Evolutionary conservation across 2,329 filamentous ascomycete species (phyloP).

Genomic region (Trichoderma asperellum): DNA sequence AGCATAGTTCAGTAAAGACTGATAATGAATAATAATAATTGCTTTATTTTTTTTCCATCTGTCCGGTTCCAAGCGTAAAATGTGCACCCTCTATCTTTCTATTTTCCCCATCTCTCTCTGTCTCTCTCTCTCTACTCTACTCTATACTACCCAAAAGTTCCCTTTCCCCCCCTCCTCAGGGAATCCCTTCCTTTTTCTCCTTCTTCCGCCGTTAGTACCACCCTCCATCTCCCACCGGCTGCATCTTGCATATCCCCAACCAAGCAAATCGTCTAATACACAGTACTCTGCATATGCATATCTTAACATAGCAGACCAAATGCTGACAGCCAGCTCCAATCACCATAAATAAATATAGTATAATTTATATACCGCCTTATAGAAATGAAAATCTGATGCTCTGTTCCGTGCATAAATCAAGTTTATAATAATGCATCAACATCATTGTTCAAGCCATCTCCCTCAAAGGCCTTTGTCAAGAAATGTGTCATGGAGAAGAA

Average conservation of each 20-base stretch:
- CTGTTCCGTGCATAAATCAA: too few relatives aligned
- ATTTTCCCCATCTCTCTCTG: background rate
- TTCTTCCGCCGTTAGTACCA: constrained; percentile 13
- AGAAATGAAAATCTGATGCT: too few relatives aligned
- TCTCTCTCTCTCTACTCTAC: background rate
- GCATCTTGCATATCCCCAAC: constrained; percentile 20
- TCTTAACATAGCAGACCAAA: background rate
- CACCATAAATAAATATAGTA: background rate
- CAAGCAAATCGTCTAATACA: background rate
- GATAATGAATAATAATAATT: background rate
- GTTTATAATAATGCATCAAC: background rate
- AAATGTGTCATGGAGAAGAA: background rate
- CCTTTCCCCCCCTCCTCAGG: background rate
- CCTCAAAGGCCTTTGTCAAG: background rate
- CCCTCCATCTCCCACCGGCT: constrained; percentile 16
- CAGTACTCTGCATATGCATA: background rate
- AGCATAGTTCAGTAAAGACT: background rate
- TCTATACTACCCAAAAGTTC: constrained; percentile 1
- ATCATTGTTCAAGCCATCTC: background rate
- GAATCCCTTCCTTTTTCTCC: background rate
- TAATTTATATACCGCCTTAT: background rate
- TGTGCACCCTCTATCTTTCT: background rate
- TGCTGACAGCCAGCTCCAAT: background rate
- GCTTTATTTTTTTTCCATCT: background rate
- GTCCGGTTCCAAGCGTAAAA: background rate